phyloP scores from a whole-genome alignment of 2,329 filamentous ascomycete species.

The Botrytis tulipae region DNA sequence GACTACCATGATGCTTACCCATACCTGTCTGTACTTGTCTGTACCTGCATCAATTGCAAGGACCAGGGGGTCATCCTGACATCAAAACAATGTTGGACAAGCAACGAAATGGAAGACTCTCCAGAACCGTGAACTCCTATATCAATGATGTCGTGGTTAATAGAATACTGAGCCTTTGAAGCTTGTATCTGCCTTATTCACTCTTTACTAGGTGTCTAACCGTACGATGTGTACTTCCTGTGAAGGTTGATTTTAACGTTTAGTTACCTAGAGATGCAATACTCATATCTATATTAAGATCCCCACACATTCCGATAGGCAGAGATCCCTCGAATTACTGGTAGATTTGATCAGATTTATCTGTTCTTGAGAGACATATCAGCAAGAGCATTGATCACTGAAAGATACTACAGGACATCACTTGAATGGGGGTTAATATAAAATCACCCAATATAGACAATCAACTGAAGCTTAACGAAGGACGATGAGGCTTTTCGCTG shows the following conservation, averaged over 20 bases:
- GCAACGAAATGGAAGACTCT: conserved; percentile 6
- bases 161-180: neutral
- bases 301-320: neutral
- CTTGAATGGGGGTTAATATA: neutral
- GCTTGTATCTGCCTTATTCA: neutral
- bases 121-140: neutral
- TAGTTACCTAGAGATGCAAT: neutral
- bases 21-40: neutral
- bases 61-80: neutral
- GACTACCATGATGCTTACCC: neutral
- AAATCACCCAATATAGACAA: neutral
- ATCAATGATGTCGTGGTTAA: neutral
- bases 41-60: conserved; percentile 16
- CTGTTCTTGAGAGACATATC: neutral
- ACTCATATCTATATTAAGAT: neutral
- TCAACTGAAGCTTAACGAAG: neutral
- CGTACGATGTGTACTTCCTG: neutral
- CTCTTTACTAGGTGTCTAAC: neutral
- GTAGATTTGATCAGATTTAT: neutral
- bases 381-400: conserved; percentile 4
- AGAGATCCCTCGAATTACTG: neutral
- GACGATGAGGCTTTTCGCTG: neutral
- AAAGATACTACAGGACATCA: neutral
- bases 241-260: neutral
- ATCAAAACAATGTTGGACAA: conserved; percentile 17